phyloP scores from a whole-genome alignment of 805 yeast genomes.

The Zygoascus biomembranicola region DNA sequence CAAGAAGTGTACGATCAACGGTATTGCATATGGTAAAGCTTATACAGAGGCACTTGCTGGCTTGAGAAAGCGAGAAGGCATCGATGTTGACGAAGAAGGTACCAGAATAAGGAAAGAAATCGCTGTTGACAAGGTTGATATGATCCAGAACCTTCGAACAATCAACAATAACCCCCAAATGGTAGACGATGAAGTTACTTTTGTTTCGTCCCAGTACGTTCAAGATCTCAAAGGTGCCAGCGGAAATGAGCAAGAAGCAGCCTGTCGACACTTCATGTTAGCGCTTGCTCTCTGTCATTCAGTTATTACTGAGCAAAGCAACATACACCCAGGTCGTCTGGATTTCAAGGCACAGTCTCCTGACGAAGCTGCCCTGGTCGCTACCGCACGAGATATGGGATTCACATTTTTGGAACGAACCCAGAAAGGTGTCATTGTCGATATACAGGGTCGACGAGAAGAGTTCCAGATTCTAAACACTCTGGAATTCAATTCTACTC shows the following conservation, averaged over 20 bases:
- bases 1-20: constrained; percentile 65
- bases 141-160: constrained; percentile 38
- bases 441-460: constrained; percentile 39
- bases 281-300: constrained; percentile 73
- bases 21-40: constrained; percentile 62
- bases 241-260: constrained; percentile 38
- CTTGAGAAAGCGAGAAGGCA: constrained; percentile 54
- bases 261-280: constrained; percentile 55
- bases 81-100: constrained; percentile 49
- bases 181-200: constrained; percentile 48
- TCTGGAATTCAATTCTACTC: constrained; percentile 62
- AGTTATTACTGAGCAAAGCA: constrained; percentile 54
- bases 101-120: constrained; percentile 40
- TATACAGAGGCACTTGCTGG: constrained; percentile 73
- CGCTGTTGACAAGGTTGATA: constrained; percentile 37
- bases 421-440: constrained; percentile 40
- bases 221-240: constrained; percentile 40
- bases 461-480: constrained; percentile 49
- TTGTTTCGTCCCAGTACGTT: constrained; percentile 56
- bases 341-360: constrained; percentile 79
- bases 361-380: constrained; percentile 75
- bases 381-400: constrained; percentile 72
- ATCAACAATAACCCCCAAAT: constrained; percentile 42
- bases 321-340: constrained; percentile 29
- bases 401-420: constrained; percentile 52